Evolutionary conservation across 345 rosid genomes (phyloP), one percentile per base, ranked within the genome.

Genomic region (Citrus inodora): DNA sequence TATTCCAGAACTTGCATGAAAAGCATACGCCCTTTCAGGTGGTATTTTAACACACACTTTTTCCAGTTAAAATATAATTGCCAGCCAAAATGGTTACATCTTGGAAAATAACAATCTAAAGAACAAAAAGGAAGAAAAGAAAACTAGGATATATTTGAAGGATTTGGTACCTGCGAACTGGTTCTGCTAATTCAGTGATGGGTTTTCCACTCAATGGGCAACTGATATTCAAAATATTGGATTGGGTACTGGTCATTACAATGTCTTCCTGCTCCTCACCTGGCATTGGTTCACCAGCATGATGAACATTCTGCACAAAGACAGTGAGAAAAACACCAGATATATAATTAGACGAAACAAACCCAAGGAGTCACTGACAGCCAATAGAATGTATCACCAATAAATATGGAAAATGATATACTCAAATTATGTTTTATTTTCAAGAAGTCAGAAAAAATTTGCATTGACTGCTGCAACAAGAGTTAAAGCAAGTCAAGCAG

Each of bases 241-340:
- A 85, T 89, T 91, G 93, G 21, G 97, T 92, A 83, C 88, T 88
- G 67, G 97, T 96, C 97, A 94, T 88, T 68, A 96, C 76, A 64
- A 96, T 83, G 79, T 96, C 98, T 82, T 90, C 98, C 85, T 89
- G 92, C 74, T 94, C 99, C 17, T 94, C 98, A 77, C 97, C 99
- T 27, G 98, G 97, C 95, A 94, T 88, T 76, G 91, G 92, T 71
- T 92, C 89, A 42, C 97, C 97, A 58, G 79, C 83, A 80, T 92
- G 99, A 86, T 92, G 98, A 85, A 96, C 97, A 76, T 92, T 88
- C 99, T 95, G 87, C 83, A 80, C 33, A 63, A 71, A 75, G 74
- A 76, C 13, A 67, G 27, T 55, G 63, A 82, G 59, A 70, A 74
- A 30, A 53, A 33, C 30, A 35, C 63, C 17, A 33, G 64, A 56